A percentile compares a stretch with the other conserved stretches of the same genome.
Conservation (phyloP, 129 eudicot genomes). For the Flaveria sonorensis region DNA sequence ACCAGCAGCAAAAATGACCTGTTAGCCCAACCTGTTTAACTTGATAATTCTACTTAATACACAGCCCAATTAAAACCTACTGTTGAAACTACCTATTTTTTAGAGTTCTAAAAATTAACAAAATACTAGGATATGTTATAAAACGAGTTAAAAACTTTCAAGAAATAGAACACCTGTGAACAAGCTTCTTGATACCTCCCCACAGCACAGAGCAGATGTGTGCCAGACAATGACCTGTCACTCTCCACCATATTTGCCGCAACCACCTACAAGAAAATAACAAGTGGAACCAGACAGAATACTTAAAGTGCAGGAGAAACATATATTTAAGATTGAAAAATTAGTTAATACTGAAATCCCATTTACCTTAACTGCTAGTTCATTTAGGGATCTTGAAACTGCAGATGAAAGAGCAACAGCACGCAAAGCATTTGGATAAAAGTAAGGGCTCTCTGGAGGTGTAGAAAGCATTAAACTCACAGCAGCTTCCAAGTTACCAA, state of each 20-base stretch:
- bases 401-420: slow-evolving; percentile 99
- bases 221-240: slow-evolving; percentile 86
- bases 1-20: not conserved
- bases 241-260: slow-evolving; percentile 96
- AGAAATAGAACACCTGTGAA: slow-evolving; percentile 68
- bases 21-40: not conserved
- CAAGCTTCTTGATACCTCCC: slow-evolving; percentile 99
- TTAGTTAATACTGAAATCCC: not conserved
- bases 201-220: slow-evolving; percentile 95
- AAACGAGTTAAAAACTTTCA: slow-evolving; percentile 6
- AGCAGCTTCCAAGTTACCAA: slow-evolving; percentile 96
- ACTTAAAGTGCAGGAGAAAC: not conserved
- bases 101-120: not conserved
- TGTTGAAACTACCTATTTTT: not conserved
- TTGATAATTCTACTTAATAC: not conserved
- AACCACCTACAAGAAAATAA: slow-evolving; percentile 59
- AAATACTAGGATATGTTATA: not conserved
- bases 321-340: slow-evolving; percentile 3
- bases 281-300: not conserved
- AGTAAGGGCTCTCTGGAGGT: slow-evolving; percentile 93
- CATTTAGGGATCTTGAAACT: slow-evolving; percentile 81
- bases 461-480: slow-evolving; percentile 94
- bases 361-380: slow-evolving; percentile 87
- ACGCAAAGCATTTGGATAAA: slow-evolving; percentile 86
- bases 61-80: not conserved